Conservation (phyloP, 192 early-diverging fungal genomes). For the Allomyces macrogynus region DNA sequence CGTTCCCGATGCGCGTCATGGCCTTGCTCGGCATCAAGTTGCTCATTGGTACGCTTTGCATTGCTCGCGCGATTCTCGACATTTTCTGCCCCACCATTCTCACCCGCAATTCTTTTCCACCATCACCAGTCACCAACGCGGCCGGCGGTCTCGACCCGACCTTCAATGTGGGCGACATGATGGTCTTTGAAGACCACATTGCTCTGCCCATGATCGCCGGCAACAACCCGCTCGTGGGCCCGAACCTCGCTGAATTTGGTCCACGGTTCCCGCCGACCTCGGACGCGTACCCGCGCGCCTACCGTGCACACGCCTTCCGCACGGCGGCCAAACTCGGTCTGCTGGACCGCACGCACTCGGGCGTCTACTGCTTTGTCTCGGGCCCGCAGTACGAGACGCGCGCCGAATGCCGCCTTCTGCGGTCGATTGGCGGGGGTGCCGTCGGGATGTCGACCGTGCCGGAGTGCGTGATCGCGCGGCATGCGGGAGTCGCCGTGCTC, state of each 20-base stretch:
- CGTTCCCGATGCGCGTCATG: conserved; percentile 74
- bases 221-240: conserved; percentile 62
- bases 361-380: conserved; percentile 59
- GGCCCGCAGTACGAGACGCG: conserved; percentile 83
- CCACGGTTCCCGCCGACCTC: conserved; percentile 70
- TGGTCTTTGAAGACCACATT: conserved; percentile 57
- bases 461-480: conserved; percentile 68
- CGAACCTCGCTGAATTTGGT: conserved; percentile 61
- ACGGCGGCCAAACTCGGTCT: conserved; percentile 28
- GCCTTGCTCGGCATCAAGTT: conserved; percentile 54
- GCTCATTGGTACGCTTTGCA: conserved; percentile 28
- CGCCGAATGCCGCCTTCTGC: conserved; percentile 57
- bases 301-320: conserved; percentile 50
- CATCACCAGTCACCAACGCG: conserved; percentile 48
- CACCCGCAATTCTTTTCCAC: not conserved
- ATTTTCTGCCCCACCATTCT: conserved; percentile 1
- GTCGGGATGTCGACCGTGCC: conserved; percentile 81
- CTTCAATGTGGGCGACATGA: conserved; percentile 69
- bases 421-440: conserved; percentile 47
- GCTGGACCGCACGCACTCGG: conserved; percentile 40
- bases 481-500: conserved; percentile 59
- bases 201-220: conserved; percentile 54
- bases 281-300: conserved; percentile 58
- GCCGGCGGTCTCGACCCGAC: conserved; percentile 55
- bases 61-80: conserved; percentile 1